Evolutionary conservation across 75 land plant genomes (phyloP).

Genomic region (Pseudotsuga menziesii): DNA sequence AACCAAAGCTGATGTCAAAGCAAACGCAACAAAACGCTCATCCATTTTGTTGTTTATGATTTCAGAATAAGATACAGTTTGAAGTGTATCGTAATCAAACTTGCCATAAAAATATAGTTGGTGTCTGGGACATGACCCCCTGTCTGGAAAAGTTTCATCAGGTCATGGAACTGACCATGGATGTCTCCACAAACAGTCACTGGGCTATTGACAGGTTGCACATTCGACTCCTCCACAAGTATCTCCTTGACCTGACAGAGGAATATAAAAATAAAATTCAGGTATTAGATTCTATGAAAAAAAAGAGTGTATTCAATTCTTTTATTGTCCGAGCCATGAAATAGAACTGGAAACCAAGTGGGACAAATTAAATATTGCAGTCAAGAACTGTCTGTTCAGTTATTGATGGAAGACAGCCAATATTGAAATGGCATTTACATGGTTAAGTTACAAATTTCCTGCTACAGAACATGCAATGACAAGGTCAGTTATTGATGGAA

Average conservation of each 20-base stretch:
- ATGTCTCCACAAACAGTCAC: slow-evolving; percentile 99
- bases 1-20: slow-evolving; percentile 2
- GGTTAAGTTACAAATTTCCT: not conserved
- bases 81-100: not conserved
- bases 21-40: not conserved
- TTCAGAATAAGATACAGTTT: not conserved
- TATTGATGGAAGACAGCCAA: not conserved
- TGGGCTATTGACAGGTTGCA: slow-evolving; percentile 98
- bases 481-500: not conserved
- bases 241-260: slow-evolving; percentile 85
- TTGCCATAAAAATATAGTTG: slow-evolving; percentile 96
- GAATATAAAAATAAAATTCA: not conserved
- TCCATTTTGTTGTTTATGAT: not conserved
- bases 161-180: slow-evolving; percentile 97
- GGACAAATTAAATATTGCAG: not conserved
- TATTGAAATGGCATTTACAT: not conserved
- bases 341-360: slow-evolving; percentile 6
- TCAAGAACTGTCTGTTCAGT: not conserved
- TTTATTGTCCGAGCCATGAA: not conserved
- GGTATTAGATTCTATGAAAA: not conserved
- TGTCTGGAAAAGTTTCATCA: slow-evolving; percentile 98
- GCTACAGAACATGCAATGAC: not conserved
- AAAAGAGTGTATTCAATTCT: not conserved
- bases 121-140: slow-evolving; percentile 98
- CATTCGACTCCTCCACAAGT: slow-evolving; percentile 98